Base-by-base conservation (phyloP, 768 basidiomycete genomes). In the Lepiota venenata region DNA sequence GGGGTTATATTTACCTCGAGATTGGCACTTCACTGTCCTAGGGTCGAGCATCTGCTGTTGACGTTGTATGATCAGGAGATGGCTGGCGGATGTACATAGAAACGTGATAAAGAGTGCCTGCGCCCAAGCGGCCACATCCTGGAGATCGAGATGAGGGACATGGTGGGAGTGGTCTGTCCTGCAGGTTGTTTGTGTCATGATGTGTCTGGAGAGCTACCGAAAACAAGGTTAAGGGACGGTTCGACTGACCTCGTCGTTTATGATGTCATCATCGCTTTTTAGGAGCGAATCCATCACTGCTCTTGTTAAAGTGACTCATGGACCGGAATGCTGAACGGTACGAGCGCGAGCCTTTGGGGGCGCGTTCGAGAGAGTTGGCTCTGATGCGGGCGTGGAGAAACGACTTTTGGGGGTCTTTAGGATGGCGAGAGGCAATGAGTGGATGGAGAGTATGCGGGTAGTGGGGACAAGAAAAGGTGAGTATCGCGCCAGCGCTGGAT, bases 121-220 rank as follows among this genome's bases (percentile, higher is more conserved):
- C 64, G 87, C 87, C 87, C 85, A 88, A n/a, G 65, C 62, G 18
- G 60, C 69, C 3, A 79, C 65, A 53, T 88, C 85, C 35, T 90
- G 85, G 62, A 88, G 68, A 63, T 82, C 81, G 4, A 88, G 88
- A 63, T 90, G 90, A 1, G 86, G 88, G 2, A 87, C 63, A 9
- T 79, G 76, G 59, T 84, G 88, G 2, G 74, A 66, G 61, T 88
- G 79, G 2, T 64, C 70, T 15, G 70, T 64, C 60, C 77, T 83
- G 10, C 75, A 71, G 32, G 73, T 75, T 12, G 80, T 69, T 61
- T 79, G 82, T 7, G 74, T 71, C 66, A 90, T 73, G 25, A 90
- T 85, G 46, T 87, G 77, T 38, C 77, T 73, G 61, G 86, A 88
- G 15, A 90, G 72, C 88, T 90, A 54, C 1, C 12, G 25, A 25